Evolutionary conservation across 177 flowering plant genomes (phyloP), one percentile per base, ranked within the genome.

Genomic region (Vitis hybrid): DNA sequence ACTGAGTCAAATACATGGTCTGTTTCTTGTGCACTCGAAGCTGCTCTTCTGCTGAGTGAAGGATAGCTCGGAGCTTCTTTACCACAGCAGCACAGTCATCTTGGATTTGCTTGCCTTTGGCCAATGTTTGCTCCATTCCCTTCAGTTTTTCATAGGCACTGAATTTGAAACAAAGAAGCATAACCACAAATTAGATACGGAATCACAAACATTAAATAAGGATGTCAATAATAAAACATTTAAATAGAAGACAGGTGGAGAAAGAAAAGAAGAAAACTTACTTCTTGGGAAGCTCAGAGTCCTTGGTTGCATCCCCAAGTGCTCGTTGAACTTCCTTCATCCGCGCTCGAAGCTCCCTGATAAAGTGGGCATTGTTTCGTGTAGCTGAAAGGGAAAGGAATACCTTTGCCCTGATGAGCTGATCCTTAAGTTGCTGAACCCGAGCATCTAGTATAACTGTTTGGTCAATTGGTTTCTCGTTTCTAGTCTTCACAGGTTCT

Each of bases 1-100:
- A 83, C 65, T 96, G 98, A 18, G 94, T 91, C 76, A 96, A 80
- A 82, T 88, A 96, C 83, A 88, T 70, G 14, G 89, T 80, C 82
- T 94, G 97, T 82, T 96, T 94, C 82, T 83, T 92, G 77, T 92
- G 97, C 76, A 85, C 95, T 28, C 90, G 86, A 4, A 96, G 92
- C 79, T 92, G 99, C 73, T 96, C 98, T 77, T 96, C 99, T 15
- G 94, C 81, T 19, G 93, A 89, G 69, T 92, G 97, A 33, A 94
- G 86, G 79, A 96, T 89, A 18, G 99, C 99, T 54, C 98, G 91
- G 14, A 96, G 98, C 80, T 94, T 96, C 85, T 91, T 94, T 56
- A 91, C 86, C 55, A 80, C 80, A 65, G 83, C 81, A 73, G 89
- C 74, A 79, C 97, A 92, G 69, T 91, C 96, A 77, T 88, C 90